Conservation (phyloP, 208 protist genomes). For the Borovskyia barvae region DNA sequence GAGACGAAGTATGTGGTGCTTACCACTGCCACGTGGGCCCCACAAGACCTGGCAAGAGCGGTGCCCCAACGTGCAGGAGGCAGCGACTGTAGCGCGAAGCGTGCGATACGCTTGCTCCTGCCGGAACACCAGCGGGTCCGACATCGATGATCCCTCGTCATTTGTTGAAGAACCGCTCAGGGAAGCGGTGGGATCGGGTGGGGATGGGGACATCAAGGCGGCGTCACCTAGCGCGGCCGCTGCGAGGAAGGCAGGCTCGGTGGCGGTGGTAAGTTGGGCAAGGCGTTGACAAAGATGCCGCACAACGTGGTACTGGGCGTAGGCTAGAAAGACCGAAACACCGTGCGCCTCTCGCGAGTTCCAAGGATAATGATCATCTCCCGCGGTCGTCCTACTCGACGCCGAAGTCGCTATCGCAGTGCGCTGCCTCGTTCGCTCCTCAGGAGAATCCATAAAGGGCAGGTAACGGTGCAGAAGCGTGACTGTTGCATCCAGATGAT, state of each 20-base stretch:
- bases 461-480: no score
- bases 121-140: conserved; percentile 3
- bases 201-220: background rate
- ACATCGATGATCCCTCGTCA: background rate
- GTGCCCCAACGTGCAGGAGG: conserved; percentile 66
- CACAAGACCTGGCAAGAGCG: conserved; percentile 78
- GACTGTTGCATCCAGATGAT: no score
- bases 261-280: conserved; percentile 21
- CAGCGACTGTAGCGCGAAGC: conserved; percentile 69
- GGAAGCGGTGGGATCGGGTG: background rate
- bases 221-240: conserved; percentile 22
- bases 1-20: conserved; percentile 70
- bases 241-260: conserved; percentile 15
- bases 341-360: conserved; percentile 6
- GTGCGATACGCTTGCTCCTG: conserved; percentile 62
- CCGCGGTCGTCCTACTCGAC: background rate
- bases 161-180: background rate
- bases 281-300: conserved; percentile 31
- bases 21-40: conserved; percentile 69
- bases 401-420: no score
- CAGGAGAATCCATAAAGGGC: no score
- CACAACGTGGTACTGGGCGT: conserved; percentile 29
- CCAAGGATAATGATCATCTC: no score
- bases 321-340: conserved; percentile 30
- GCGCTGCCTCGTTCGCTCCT: no score